Evolutionary conservation across 768 basidiomycete species (phyloP).

Genomic region (Inosperma sp.): DNA sequence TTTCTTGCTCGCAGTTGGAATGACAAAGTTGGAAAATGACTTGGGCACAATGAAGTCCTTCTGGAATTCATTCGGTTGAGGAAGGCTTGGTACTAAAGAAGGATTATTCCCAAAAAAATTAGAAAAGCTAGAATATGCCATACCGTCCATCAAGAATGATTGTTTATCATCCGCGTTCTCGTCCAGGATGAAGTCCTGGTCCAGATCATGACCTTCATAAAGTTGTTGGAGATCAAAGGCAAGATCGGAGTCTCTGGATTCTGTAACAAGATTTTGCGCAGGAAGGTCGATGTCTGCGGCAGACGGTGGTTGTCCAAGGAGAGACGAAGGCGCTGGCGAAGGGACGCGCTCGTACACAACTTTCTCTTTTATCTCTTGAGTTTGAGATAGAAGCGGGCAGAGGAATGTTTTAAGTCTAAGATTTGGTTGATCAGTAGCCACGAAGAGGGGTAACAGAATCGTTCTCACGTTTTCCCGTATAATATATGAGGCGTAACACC

Average conservation of each 20-base stretch:
- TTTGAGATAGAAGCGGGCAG: constrained; percentile 23
- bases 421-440: too few relatives aligned
- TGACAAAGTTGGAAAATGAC: constrained; percentile 25
- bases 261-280: not conserved
- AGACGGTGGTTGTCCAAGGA: constrained; percentile 25
- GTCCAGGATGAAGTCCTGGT: constrained; percentile 37
- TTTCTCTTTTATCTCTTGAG: not conserved
- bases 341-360: not conserved
- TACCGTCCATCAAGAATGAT: constrained; percentile 55
- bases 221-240: constrained; percentile 31
- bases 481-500: constrained; percentile 27
- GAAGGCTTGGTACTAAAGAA: constrained; percentile 49
- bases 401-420: constrained; percentile 43
- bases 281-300: not conserved
- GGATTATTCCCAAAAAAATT: not conserved
- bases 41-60: constrained; percentile 29
- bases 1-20: constrained; percentile 17
- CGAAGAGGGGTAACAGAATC: not conserved
- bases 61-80: constrained; percentile 47
- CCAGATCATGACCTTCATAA: constrained; percentile 22
- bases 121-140: not conserved
- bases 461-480: constrained; percentile 27
- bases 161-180: constrained; percentile 53
- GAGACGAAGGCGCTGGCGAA: not conserved
- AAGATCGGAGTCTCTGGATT: constrained; percentile 19